A percentile compares a stretch with the other conserved stretches of the same genome.
phyloP scores from a whole-genome alignment of 176 grass and related monocot genomes.

The Typha latifolia region DNA sequence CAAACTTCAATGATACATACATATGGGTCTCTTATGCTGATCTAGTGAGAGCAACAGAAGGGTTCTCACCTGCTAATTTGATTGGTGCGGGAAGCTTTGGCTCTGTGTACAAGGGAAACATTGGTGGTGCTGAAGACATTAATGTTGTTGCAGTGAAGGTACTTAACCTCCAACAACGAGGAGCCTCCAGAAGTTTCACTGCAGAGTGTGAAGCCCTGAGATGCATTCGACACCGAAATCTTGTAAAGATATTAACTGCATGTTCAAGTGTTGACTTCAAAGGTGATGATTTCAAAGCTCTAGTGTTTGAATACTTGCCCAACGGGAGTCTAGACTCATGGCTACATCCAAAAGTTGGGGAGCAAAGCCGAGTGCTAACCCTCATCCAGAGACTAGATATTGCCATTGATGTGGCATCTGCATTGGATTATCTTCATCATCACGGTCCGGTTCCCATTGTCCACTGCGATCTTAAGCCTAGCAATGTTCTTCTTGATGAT shows the following conservation, averaged over 20 bases:
- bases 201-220: slow-evolving; percentile 43
- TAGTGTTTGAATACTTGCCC: slow-evolving; percentile 2
- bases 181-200: no score
- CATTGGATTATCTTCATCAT: slow-evolving; percentile 14
- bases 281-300: slow-evolving; percentile 40
- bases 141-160: no score
- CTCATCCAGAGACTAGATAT: slow-evolving; percentile 7
- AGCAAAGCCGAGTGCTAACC: neutral
- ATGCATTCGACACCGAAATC: slow-evolving; percentile 38
- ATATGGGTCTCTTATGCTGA: neutral
- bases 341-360: slow-evolving; percentile 24
- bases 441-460: slow-evolving; percentile 3
- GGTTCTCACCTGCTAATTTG: slow-evolving; percentile 10
- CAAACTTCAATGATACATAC: no score
- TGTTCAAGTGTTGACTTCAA: slow-evolving; percentile 33
- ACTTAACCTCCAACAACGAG: no score
- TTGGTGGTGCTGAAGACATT: no score
- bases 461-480: slow-evolving; percentile 18
- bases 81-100: slow-evolving; percentile 12
- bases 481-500: slow-evolving; percentile 13
- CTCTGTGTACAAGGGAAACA: no score
- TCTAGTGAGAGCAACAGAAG: neutral
- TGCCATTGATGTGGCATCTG: slow-evolving; percentile 9
- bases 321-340: slow-evolving; percentile 32
- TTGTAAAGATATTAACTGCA: slow-evolving; percentile 37